Percentiles rank a stretch among this genome's conserved stretches.
Conservation (phyloP, 2,329 filamentous ascomycete genomes). For the Alternaria arborescens region DNA sequence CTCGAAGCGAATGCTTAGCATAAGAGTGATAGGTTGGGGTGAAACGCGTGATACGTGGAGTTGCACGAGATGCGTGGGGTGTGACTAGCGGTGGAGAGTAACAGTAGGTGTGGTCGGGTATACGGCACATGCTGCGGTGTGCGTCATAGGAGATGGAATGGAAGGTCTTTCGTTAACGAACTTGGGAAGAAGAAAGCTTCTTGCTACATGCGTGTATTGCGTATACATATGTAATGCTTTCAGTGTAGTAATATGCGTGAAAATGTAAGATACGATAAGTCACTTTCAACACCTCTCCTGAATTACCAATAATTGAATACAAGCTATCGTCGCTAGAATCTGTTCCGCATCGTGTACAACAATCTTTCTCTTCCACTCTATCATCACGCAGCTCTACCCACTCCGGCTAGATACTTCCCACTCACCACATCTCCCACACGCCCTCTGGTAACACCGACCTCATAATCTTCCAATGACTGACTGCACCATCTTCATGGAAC, state of each 20-base stretch:
- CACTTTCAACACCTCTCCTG: not conserved
- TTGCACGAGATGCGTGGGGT: not conserved
- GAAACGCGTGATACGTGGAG: not conserved
- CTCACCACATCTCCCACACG: conserved; percentile 88
- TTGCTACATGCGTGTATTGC: not conserved
- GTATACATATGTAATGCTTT: not conserved
- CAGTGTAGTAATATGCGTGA: no score
- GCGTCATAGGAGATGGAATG: no score
- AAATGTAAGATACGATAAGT: not conserved
- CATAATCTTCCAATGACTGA: conserved; percentile 94
- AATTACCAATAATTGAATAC: not conserved
- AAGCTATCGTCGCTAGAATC: not conserved
- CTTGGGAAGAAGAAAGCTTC: not conserved
- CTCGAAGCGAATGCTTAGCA: conserved; percentile 2
- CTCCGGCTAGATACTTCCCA: not conserved
- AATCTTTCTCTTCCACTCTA: not conserved
- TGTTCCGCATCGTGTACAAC: not conserved
- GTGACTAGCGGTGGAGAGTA: not conserved
- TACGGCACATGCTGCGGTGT: not conserved
- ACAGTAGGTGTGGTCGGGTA: not conserved
- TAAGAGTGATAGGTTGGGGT: not conserved
- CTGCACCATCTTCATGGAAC: conserved; percentile 78
- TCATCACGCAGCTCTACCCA: not conserved
- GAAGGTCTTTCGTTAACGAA: no score
- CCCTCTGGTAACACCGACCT: conserved; percentile 76